These are phyloP conservation scores for Onygenales sp. DNA, from an alignment of 2,329 filamentous ascomycete genomes.

Conservation along the genomic window DNA sequence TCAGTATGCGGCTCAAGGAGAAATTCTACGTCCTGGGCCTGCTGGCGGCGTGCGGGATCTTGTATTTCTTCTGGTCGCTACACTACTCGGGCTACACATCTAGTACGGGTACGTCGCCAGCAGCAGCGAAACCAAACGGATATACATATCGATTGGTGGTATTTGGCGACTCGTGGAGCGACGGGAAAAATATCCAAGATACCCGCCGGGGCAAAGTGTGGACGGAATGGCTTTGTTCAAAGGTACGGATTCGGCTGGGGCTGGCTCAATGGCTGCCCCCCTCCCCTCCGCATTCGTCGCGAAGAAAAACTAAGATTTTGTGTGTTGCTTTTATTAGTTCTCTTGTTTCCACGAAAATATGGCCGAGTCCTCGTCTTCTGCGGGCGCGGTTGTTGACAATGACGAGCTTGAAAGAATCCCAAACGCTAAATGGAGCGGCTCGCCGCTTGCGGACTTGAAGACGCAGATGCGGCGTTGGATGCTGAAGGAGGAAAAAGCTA, in stretches of 20 bases:
- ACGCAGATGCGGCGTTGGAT: slow-evolving; percentile 28
- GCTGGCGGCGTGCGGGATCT: slow-evolving; percentile 20
- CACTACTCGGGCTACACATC: slow-evolving; percentile 13
- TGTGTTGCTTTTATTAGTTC: slow-evolving; percentile 14
- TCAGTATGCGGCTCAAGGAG: slow-evolving; percentile 18
- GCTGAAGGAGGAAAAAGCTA: slow-evolving; percentile 19
- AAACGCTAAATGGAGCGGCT: slow-evolving; percentile 15
- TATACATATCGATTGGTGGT: slow-evolving; percentile 25
- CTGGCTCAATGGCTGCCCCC: too few relatives aligned
- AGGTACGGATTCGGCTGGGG: slow-evolving; percentile 16
- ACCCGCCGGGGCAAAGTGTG: slow-evolving; percentile 19
- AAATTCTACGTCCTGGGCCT: slow-evolving; percentile 23
- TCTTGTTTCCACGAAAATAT: slow-evolving; percentile 26
- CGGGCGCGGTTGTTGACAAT: slow-evolving; percentile 27
- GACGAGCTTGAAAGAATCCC: slow-evolving; percentile 17
- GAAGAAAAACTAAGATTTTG: too few relatives aligned
- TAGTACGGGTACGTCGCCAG: slow-evolving; percentile 11
- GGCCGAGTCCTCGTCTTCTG: slow-evolving; percentile 20
- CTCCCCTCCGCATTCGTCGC: too few relatives aligned
- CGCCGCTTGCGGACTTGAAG: slow-evolving; percentile 26
- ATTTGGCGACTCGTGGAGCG: slow-evolving; percentile 33
- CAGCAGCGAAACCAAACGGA: slow-evolving; percentile 1
- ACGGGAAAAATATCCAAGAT: slow-evolving; percentile 20
- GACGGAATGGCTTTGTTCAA: slow-evolving; percentile 28
- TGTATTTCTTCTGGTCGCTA: slow-evolving; percentile 21